A percentile compares a stretch with the other conserved stretches of the same genome.
These are phyloP conservation scores for Celoporthe dispersa DNA, from an alignment of 2,329 filamentous ascomycete genomes.

Conservation along the genomic window DNA sequence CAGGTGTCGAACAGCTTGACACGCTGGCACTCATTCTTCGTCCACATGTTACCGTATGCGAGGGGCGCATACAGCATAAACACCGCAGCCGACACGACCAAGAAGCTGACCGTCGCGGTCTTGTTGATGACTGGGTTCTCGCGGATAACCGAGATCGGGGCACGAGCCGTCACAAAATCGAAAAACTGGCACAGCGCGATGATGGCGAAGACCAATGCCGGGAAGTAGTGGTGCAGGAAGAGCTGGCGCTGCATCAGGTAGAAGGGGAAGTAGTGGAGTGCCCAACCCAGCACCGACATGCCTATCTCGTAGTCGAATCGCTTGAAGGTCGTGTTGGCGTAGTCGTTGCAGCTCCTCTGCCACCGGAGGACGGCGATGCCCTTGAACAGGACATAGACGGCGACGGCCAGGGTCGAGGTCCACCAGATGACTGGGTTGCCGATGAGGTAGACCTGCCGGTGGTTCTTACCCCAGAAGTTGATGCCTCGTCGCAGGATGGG, in stretches of 20 bases:
- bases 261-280: constrained; percentile 98
- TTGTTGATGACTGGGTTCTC: constrained; percentile 76
- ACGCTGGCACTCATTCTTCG: constrained; percentile 80
- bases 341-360: constrained; percentile 92
- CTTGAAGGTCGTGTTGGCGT: constrained; percentile 81
- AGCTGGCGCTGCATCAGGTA: constrained; percentile 97
- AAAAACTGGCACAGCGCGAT: constrained; percentile 87
- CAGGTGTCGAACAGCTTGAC: constrained; percentile 87
- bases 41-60: constrained; percentile 94
- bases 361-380: constrained; percentile 84
- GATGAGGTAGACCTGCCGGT: constrained; percentile 94
- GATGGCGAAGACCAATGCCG: constrained; percentile 92
- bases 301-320: constrained; percentile 98
- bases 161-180: constrained; percentile 80
- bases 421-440: constrained; percentile 97
- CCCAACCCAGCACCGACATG: constrained; percentile 88
- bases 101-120: constrained; percentile 72
- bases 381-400: constrained; percentile 82
- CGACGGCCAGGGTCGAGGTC: constrained; percentile 78
- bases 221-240: constrained; percentile 98
- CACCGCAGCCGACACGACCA: constrained; percentile 73
- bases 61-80: constrained; percentile 89
- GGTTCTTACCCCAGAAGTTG: constrained; percentile 97
- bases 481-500: constrained; percentile 90
- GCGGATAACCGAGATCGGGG: constrained; percentile 69